Conservation (phyloP, 176 grass and related monocot genomes). For the maize (Zea mays) region DNA sequence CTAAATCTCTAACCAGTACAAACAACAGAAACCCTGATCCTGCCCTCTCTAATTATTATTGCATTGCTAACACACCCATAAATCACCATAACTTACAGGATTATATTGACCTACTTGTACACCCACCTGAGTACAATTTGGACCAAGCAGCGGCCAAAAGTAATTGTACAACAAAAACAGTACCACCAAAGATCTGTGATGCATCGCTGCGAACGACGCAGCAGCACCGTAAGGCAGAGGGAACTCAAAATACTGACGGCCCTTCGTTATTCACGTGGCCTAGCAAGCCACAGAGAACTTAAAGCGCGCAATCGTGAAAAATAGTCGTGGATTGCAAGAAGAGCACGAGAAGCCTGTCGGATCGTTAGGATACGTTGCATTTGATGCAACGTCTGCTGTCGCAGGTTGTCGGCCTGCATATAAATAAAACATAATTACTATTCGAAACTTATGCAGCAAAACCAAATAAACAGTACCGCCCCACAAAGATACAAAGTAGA, state of each 20-base stretch:
- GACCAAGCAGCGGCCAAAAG: slow-evolving; percentile 23
- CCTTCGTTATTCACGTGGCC: slow-evolving; percentile 48
- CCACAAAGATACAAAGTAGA: neutral
- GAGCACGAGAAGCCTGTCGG: slow-evolving; percentile 53
- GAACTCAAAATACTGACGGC: neutral
- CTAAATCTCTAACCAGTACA: slow-evolving; percentile 4
- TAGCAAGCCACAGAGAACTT: slow-evolving; percentile 73
- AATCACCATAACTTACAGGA: slow-evolving; percentile 44
- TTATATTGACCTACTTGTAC: slow-evolving; percentile 37
- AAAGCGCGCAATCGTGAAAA: slow-evolving; percentile 63
- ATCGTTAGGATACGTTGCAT: slow-evolving; percentile 65
- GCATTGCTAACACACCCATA: slow-evolving; percentile 16
- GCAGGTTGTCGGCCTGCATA: slow-evolving; percentile 66
- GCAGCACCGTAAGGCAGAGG: neutral
- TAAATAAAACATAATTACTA: neutral
- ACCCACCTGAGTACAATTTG: slow-evolving; percentile 41
- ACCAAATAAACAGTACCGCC: neutral
- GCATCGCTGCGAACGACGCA: neutral
- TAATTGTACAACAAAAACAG: slow-evolving; percentile 28
- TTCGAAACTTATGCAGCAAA: neutral
- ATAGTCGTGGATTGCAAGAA: slow-evolving; percentile 62
- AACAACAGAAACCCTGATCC: slow-evolving; percentile 17
- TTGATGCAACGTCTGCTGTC: slow-evolving; percentile 66
- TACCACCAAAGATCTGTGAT: slow-evolving; percentile 16
- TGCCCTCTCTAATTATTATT: slow-evolving; percentile 41